Evolutionary conservation across 2,329 filamentous ascomycete species (phyloP), one percentile per base, ranked within the genome.

Genomic region (Elsinoe fawcettii): DNA sequence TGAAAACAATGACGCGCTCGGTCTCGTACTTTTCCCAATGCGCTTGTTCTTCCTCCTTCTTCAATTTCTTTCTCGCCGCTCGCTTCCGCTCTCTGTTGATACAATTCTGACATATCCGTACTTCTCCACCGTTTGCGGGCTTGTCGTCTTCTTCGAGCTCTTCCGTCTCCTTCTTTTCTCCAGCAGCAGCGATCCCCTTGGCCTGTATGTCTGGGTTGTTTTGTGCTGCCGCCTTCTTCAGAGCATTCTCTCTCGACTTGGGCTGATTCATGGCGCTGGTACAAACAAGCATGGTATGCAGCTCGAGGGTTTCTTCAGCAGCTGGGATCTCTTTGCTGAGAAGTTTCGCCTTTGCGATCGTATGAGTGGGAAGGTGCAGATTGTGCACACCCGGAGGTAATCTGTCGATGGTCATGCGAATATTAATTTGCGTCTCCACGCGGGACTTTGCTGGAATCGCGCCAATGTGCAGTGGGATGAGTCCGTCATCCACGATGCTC

Each of bases 391-490:
- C 86, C 0, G 79, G 74, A 1, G 91, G 90, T 47, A 95, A 75
- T 18, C 87, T 84, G 58, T 84, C 85, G 37, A 97, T 73, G 0
- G 85, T 87, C 71, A 97, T 79, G 65, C 86, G 86, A 63, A 96
- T 89, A 7, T 88, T 88, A 64, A 97, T 96, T 69, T 97, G 93
- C 0, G 93, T 97, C 74, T 99, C 93, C 16, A 97, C 93, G 20
- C 93, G 85, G 14, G 91, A 96, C 72, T 96, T 97, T 58, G 70
- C 64, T 7, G 67, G 66, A 25, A 71, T 70, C 7, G 69, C 69
- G 23, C 67, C 68, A 51, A 71, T 70, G 57, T 71, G 66, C 30
- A 72, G 58, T 22, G 65, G 62, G 25, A 67, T 69, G 23, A 64
- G 60, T 23, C 67, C 67, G n/a, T 61, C 56, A 5, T 62, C 61